Evolutionary conservation across 2,329 filamentous ascomycete species (phyloP).

Genomic region (Mycogone perniciosa): DNA sequence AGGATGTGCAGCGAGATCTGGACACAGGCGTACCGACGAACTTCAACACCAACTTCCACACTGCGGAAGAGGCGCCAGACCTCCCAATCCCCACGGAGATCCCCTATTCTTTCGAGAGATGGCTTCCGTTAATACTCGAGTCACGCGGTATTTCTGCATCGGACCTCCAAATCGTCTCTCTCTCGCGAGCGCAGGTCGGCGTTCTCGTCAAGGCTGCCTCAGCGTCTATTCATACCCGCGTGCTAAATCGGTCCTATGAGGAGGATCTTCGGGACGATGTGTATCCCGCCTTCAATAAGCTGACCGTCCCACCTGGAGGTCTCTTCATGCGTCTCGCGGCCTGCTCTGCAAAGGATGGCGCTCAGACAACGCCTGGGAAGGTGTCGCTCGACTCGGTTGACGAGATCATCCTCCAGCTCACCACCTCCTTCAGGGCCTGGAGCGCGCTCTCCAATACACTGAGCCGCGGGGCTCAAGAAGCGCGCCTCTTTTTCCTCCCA

Average conservation of each 20-base stretch:
- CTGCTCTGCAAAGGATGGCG: slow-evolving; percentile 39
- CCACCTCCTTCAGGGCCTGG: slow-evolving; percentile 32
- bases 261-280: slow-evolving; percentile 30
- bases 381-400: slow-evolving; percentile 23
- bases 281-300: slow-evolving; percentile 17
- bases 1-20: slow-evolving; percentile 11
- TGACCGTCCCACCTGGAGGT: slow-evolving; percentile 27
- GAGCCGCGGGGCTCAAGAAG: slow-evolving; percentile 11
- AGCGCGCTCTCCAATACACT: slow-evolving; percentile 26
- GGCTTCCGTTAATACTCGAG: slow-evolving; percentile 34
- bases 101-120: slow-evolving; percentile 35
- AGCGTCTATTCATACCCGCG: slow-evolving; percentile 26
- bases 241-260: slow-evolving; percentile 23
- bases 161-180: slow-evolving; percentile 23
- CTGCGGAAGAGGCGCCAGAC: slow-evolving; percentile 23
- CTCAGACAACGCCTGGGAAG: slow-evolving; percentile 16
- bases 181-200: slow-evolving; percentile 24
- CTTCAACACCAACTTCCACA: slow-evolving; percentile 34
- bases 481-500: slow-evolving; percentile 34
- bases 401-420: slow-evolving; percentile 32
- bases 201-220: slow-evolving; percentile 25
- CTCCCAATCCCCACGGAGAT: slow-evolving; percentile 23
- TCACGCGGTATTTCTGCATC: slow-evolving; percentile 24
- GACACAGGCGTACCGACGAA: slow-evolving; percentile 11
- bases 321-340: slow-evolving; percentile 38